Conservation (phyloP, 2,329 filamentous ascomycete species). For the Sporothrix phasma region DNA sequence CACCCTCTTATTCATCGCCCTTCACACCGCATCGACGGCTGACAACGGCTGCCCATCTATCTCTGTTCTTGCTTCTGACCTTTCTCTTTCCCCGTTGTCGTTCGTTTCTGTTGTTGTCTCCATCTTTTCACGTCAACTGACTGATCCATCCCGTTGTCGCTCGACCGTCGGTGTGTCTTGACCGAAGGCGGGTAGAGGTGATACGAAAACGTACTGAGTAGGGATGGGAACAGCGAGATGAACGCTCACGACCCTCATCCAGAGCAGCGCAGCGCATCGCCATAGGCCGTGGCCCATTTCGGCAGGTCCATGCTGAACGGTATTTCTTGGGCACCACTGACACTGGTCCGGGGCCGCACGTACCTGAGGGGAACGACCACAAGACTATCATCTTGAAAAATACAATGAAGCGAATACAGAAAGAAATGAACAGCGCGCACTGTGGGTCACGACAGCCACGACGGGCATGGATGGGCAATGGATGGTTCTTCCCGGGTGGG, state of each 20-base stretch:
- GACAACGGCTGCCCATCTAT: background rate
- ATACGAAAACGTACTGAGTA: background rate
- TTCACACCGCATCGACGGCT: conserved; percentile 1
- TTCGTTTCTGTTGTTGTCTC: background rate
- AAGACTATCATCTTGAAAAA: no score
- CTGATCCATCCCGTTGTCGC: conserved; percentile 2
- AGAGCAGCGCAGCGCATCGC: background rate
- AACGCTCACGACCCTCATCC: background rate
- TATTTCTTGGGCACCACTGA: background rate
- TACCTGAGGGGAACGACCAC: background rate
- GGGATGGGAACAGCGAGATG: background rate
- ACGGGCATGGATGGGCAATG: background rate
- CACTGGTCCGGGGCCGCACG: background rate
- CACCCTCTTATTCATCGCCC: background rate
- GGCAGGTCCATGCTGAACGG: background rate
- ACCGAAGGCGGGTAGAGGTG: background rate
- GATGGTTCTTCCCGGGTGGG: background rate
- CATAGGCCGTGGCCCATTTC: background rate
- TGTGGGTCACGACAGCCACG: background rate
- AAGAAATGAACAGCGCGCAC: background rate
- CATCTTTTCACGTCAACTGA: conserved; percentile 6
- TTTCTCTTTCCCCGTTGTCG: background rate
- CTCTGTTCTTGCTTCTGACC: background rate
- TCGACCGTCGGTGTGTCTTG: background rate
- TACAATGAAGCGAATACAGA: background rate